Conservation (phyloP, 2,329 filamentous ascomycete genomes). For the Nakataea oryzae region DNA sequence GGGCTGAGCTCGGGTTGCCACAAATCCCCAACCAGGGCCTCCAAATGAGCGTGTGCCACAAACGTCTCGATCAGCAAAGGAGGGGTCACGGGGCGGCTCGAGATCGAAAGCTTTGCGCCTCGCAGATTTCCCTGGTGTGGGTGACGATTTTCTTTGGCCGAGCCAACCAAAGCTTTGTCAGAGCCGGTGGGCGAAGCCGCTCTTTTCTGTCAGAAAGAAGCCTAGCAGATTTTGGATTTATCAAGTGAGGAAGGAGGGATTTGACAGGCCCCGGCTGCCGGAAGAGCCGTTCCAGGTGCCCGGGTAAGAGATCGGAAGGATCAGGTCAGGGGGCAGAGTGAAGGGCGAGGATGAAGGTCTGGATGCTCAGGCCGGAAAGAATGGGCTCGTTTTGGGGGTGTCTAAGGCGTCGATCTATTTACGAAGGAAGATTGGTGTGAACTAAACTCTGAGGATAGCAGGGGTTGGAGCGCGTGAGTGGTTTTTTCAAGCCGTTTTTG, state of each 20-base stretch:
- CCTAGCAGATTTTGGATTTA: too few species aligned
- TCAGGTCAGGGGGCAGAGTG: background rate
- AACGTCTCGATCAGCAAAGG: background rate
- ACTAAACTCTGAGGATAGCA: background rate
- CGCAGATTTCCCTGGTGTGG: background rate
- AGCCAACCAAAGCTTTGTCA: background rate
- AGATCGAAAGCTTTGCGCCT: background rate
- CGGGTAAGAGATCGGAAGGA: background rate
- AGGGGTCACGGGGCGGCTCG: background rate
- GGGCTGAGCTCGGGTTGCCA: background rate
- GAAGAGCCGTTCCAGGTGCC: background rate
- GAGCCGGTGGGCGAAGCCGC: too few species aligned
- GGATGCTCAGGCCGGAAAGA: background rate
- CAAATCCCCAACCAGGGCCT: background rate
- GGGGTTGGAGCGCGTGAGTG: background rate
- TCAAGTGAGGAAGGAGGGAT: too few species aligned
- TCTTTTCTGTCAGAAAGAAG: too few species aligned
- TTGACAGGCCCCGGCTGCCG: background rate
- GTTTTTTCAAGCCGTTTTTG: background rate
- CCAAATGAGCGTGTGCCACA: background rate
- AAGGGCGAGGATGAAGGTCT: background rate
- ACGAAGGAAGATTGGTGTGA: background rate
- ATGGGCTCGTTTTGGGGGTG: background rate
- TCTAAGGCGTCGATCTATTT: background rate
- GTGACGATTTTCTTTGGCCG: background rate